These are phyloP conservation scores for Nidularia pulvinata DNA, from an alignment of 768 basidiomycete species.

Conservation along the genomic window DNA sequence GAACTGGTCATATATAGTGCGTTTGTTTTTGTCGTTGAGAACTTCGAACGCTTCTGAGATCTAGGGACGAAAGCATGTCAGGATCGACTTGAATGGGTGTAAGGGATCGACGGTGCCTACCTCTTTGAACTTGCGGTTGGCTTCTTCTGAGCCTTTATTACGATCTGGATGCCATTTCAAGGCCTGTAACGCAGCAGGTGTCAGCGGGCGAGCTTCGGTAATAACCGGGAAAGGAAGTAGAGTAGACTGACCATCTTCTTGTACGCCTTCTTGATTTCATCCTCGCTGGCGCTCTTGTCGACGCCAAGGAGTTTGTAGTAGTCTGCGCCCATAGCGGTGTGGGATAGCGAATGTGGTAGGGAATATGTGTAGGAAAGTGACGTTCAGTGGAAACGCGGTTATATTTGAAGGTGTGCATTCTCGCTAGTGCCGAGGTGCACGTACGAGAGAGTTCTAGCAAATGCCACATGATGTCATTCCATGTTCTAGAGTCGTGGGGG, in stretches of 20 bases:
- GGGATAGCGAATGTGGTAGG: constrained; percentile 3
- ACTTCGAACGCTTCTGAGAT: constrained; percentile 97
- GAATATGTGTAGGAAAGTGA: neutral
- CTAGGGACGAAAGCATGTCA: constrained; percentile 29
- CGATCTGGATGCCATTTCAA: constrained; percentile 97
- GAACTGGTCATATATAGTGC: constrained; percentile 87
- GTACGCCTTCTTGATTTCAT: constrained; percentile 93
- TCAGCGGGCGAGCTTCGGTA: neutral
- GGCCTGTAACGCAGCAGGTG: constrained; percentile 41
- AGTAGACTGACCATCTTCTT: constrained; percentile 77
- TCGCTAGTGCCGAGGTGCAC: neutral
- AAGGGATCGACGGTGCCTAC: constrained; percentile 25
- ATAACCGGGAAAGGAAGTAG: neutral
- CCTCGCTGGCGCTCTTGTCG: constrained; percentile 69
- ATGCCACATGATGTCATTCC: constrained; percentile 26
- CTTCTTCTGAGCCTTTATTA: constrained; percentile 83
- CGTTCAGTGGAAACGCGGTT: neutral
- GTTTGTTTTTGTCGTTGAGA: constrained; percentile 84
- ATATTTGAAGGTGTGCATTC: neutral
- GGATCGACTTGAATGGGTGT: neutral
- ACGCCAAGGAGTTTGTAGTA: constrained; percentile 89
- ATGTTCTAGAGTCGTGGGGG: neutral
- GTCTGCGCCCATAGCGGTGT: constrained; percentile 69
- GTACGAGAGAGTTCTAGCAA: constrained; percentile 22
- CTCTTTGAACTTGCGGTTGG: constrained; percentile 91